These are phyloP conservation scores for Eustoma russellianum DNA, from an alignment of 257 asterid genomes.

Conservation along the genomic window DNA sequence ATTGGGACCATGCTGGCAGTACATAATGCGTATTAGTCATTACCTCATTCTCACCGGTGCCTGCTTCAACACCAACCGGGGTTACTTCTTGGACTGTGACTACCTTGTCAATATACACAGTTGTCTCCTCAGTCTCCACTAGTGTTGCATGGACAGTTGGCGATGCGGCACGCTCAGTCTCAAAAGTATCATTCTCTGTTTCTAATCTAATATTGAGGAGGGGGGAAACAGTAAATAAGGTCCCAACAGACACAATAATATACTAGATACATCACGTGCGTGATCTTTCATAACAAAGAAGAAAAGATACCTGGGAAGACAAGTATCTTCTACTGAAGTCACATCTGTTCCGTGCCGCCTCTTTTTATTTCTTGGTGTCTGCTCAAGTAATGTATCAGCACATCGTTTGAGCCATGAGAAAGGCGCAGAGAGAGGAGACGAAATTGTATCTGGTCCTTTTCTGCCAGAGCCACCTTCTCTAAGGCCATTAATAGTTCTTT, in stretches of 20 bases:
- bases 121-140: slow-evolving; percentile 40
- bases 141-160: slow-evolving; percentile 19
- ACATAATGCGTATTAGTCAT: not conserved
- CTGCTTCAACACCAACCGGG: slow-evolving; percentile 33
- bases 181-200: slow-evolving; percentile 23
- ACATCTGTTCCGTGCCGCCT: slow-evolving; percentile 45
- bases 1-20: not conserved
- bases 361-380: slow-evolving; percentile 47
- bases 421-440: slow-evolving; percentile 73
- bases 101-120: slow-evolving; percentile 58
- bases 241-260: too few relatives aligned
- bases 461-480: slow-evolving; percentile 19
- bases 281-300: too few relatives aligned
- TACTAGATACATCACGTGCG: too few relatives aligned
- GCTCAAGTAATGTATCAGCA: slow-evolving; percentile 87
- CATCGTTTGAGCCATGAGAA: slow-evolving; percentile 81
- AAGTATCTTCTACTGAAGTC: slow-evolving; percentile 22
- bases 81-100: slow-evolving; percentile 59
- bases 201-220: slow-evolving; percentile 27
- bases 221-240: not conserved
- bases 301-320: slow-evolving; percentile 34
- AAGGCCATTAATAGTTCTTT: slow-evolving; percentile 34
- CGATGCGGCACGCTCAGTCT: slow-evolving; percentile 18
- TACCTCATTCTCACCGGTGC: slow-evolving; percentile 40
- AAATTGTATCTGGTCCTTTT: slow-evolving; percentile 31